phyloP scores from a whole-genome alignment of 2,329 filamentous ascomycete genomes.

The Zymoseptoria tritici region DNA sequence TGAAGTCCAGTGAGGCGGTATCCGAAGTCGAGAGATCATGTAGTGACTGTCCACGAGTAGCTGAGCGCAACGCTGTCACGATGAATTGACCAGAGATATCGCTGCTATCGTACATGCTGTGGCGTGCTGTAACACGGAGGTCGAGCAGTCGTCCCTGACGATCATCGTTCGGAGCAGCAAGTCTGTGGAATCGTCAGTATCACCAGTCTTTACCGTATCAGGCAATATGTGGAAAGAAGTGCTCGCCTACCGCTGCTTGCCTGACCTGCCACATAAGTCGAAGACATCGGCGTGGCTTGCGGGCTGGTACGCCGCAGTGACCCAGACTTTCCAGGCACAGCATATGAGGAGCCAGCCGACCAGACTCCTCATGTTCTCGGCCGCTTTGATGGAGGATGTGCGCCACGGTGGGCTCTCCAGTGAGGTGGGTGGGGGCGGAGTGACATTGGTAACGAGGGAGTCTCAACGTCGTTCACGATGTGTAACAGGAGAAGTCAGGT shows the following conservation, averaged over 20 bases:
- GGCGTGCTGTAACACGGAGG: conserved; percentile 40
- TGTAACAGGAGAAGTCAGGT: not conserved
- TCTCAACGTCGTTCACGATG: too few relatives aligned
- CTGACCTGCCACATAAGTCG: not conserved
- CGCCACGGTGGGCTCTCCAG: not conserved
- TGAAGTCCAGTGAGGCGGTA: conserved; percentile 16
- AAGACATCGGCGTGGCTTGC: not conserved
- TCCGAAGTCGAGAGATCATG: conserved; percentile 14
- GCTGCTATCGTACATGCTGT: conserved; percentile 41
- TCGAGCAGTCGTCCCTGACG: conserved; percentile 33
- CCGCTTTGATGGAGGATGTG: not conserved
- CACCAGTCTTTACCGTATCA: not conserved
- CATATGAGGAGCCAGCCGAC: not conserved
- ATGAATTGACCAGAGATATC: conserved; percentile 36
- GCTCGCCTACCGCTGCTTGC: not conserved
- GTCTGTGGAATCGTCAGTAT: not conserved
- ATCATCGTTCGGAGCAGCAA: not conserved
- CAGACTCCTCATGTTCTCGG: not conserved
- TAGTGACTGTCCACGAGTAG: conserved; percentile 32
- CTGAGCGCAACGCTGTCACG: conserved; percentile 36
- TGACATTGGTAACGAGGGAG: too few relatives aligned
- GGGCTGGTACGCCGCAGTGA: not conserved
- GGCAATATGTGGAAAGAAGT: not conserved
- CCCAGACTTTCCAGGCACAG: not conserved
- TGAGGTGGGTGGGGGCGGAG: not conserved